Evolutionary conservation across 805 yeast genomes (phyloP).

Genomic region (Groenewaldozyma tartarivorans): DNA sequence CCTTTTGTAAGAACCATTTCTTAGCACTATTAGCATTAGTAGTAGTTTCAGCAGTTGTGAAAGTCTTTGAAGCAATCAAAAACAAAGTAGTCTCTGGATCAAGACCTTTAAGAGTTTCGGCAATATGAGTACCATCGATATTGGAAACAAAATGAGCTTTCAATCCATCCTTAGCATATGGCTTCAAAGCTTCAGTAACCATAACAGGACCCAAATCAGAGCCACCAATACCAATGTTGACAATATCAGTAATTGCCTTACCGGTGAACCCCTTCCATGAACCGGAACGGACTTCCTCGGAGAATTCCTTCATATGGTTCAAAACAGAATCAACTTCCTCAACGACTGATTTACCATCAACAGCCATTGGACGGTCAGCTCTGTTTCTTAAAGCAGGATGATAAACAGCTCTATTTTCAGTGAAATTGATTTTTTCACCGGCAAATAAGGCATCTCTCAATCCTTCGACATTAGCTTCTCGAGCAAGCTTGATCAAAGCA

Average conservation of each 20-base stretch:
- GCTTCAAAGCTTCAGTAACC: slow-evolving; percentile 97
- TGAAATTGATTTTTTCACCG: slow-evolving; percentile 89
- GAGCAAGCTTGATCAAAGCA: slow-evolving; percentile 67
- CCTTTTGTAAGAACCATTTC: slow-evolving; percentile 73
- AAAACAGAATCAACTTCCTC: slow-evolving; percentile 88
- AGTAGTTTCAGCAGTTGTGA: slow-evolving; percentile 97
- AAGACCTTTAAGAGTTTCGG: slow-evolving; percentile 72
- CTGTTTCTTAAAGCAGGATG: slow-evolving; percentile 96
- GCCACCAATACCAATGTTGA: slow-evolving; percentile 98
- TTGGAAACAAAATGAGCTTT: slow-evolving; percentile 90
- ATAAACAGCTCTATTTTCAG: slow-evolving; percentile 89
- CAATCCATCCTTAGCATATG: slow-evolving; percentile 63
- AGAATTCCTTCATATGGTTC: slow-evolving; percentile 93
- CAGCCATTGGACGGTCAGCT: slow-evolving; percentile 70
- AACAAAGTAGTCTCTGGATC: slow-evolving; percentile 83
- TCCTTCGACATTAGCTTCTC: slow-evolving; percentile 78
- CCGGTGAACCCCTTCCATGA: slow-evolving; percentile 97
- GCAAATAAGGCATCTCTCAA: slow-evolving; percentile 86
- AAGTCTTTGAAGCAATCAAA: slow-evolving; percentile 91
- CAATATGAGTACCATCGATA: slow-evolving; percentile 96
- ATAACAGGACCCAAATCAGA: slow-evolving; percentile 98
- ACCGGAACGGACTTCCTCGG: slow-evolving; percentile 84
- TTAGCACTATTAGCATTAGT: slow-evolving; percentile 96
- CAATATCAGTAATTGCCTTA: slow-evolving; percentile 83
- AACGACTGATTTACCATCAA: slow-evolving; percentile 82